Base-by-base conservation (phyloP, 257 asterid species). In the Echites panduratus region DNA sequence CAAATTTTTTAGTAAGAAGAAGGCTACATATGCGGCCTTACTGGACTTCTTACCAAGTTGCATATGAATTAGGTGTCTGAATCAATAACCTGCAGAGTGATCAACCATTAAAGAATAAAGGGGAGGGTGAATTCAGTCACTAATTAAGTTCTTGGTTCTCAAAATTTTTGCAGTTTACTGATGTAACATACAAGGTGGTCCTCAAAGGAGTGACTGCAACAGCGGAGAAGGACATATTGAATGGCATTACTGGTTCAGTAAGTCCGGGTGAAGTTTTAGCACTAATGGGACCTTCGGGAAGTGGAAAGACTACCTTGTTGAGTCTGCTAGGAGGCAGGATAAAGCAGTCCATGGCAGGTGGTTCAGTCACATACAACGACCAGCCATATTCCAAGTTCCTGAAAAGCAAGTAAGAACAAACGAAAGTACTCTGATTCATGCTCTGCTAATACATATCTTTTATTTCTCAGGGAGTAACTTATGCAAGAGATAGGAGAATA, bases 231-330 rank as follows among this genome's bases (percentile, higher is more conserved):
- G 93, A 85, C 10, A 89, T 92, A 70, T 72, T 95, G 57, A 85
- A 84, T 72, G 98, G 97, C 68, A 92, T 95, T 50, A 87, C 78
- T 1, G 99, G 99, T 22, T 83, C 91, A 0, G 96, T 88, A 65
- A 87, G 82, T 77, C 99, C 99, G 0, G 98, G 99, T 20, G 98
- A 95, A 76, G 96, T 95, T 68, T 68, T 95, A 69, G 99, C 99
- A 4, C 82, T 95, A 47, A 95, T 95, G 99, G 99, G 99, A 49
- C 99, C 99, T 43, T 95, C 99, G 5, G 99, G 99, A 66, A 87
- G 99, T 63, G 99, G 99, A 52, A 95, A 95, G 83, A 95, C 99
- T 14, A 83, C 99, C 0, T 77, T 95, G 4, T 87, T 95, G 85
- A 89, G 91, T 70, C 76, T 92, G 26, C 88, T 95, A 6, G 98